Base-by-base conservation (phyloP, 192 early-diverging fungal species). In the Rhizophagus sp. region DNA sequence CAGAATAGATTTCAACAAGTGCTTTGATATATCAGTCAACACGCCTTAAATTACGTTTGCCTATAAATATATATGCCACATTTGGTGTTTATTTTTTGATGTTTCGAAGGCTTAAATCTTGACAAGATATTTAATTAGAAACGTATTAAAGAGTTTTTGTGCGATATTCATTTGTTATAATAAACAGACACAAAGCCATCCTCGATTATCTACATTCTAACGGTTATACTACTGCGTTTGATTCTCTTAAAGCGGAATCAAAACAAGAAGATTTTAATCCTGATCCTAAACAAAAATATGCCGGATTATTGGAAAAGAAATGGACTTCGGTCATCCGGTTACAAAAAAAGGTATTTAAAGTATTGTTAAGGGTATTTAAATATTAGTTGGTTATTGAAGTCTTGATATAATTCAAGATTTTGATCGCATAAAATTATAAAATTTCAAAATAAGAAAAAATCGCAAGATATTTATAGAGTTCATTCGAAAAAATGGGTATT, bases 291-390 rank as follows among this genome's bases (percentile, higher is more conserved):
- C 91, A 94, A 83, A 92, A 91, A 78, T 94, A 91, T 68, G 86
- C 95, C 33, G 94, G 93, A 41, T 76, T 95, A 63, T 83, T 96
- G 61, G 94, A 96, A 82, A 95, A 95, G 82, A 98, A 98, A 81
- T 98, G 97, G 97, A 95, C 94, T 15, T 95, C 95, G n/a, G 93
- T 98, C 10, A 94, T 98, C 71, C 87, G 97, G 11, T 84, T 97
- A 77, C 96, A 98, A 79, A 96, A 95, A 81, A 97, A 97, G 87
- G 89, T 89, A 85, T n/a, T 25, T 22, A 8, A 69, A 19, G 27
- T 27, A 17, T 15, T 33, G 4, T 7, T 69, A 36, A 11, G 19
- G 34, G 8, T 65, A 30, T 36, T 41, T 41, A 41, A 4, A 65
- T 65, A 1, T 19, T 22, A 34, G 1, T 0, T 3, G 15, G 17